These are phyloP conservation scores for Buxus sempervirens DNA, from an alignment of 164 flowering plant genomes.

Conservation along the genomic window DNA sequence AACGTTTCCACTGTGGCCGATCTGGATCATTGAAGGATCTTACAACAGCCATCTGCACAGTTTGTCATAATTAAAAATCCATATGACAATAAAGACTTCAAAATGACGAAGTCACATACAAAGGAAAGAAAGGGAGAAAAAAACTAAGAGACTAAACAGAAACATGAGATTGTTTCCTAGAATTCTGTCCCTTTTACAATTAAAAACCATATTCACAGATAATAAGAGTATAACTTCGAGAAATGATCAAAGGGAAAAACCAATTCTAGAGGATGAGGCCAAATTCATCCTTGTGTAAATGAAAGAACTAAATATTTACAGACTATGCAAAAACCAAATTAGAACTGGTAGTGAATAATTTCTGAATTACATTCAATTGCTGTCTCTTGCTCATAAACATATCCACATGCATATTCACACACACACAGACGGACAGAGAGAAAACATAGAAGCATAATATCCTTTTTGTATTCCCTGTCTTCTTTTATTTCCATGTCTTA, in stretches of 20 bases:
- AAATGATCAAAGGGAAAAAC: not conserved
- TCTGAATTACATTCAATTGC: too few relatives aligned
- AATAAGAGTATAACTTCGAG: not conserved
- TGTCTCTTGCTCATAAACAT: too few relatives aligned
- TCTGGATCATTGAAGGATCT: conserved; percentile 80
- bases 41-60: conserved; percentile 68
- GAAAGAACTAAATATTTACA: too few relatives aligned
- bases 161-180: not conserved
- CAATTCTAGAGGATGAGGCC: not conserved
- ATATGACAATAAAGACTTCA: conserved; percentile 1
- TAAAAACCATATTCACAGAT: not conserved
- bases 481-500: too few relatives aligned
- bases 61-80: conserved; percentile 10
- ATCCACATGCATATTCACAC: too few relatives aligned
- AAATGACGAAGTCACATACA: not conserved
- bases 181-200: not conserved
- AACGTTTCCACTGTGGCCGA: conserved; percentile 93
- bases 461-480: too few relatives aligned
- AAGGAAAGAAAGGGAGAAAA: not conserved
- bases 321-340: not conserved
- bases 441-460: too few relatives aligned
- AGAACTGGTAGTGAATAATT: not conserved
- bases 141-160: not conserved
- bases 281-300: not conserved
- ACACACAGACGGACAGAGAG: too few relatives aligned